Evolutionary conservation across 441 rosid genomes (phyloP).

Genomic region (Pelargonium cotyledonis): DNA sequence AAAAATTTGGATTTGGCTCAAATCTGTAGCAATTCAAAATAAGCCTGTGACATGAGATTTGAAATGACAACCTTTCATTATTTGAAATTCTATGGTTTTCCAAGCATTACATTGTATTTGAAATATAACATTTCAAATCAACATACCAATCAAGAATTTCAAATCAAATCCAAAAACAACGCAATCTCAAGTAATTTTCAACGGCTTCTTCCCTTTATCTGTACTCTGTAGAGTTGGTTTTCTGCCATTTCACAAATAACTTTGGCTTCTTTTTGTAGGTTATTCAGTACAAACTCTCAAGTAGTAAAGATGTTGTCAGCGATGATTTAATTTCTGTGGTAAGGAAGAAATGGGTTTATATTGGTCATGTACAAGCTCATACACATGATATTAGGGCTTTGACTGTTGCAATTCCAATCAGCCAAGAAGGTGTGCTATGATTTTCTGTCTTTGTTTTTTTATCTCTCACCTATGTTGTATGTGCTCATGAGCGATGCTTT

Average conservation of each 20-base stretch:
- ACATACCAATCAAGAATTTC: too few species aligned
- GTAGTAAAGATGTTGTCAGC: constrained; percentile 29
- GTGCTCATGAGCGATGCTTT: background rate
- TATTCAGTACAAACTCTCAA: constrained; percentile 68
- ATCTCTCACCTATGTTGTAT: background rate
- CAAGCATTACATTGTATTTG: too few species aligned
- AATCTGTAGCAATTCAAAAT: too few species aligned
- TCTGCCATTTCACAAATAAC: constrained; percentile 17
- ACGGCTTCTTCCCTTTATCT: background rate
- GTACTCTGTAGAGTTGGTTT: background rate
- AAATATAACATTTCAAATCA: too few species aligned
- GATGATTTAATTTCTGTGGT: constrained; percentile 33
- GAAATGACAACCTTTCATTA: too few species aligned
- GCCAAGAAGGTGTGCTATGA: constrained; percentile 58
- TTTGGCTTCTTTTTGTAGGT: constrained; percentile 40
- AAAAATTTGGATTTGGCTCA: too few species aligned
- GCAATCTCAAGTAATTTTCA: background rate
- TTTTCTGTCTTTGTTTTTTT: constrained; percentile 8
- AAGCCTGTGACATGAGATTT: too few species aligned
- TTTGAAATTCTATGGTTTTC: too few species aligned
- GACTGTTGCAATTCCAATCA: constrained; percentile 75
- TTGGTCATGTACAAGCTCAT: constrained; percentile 80
- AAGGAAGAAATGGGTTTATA: constrained; percentile 74
- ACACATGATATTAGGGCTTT: constrained; percentile 90
- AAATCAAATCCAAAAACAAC: too few species aligned